These are phyloP conservation scores for Panellus pusillus DNA, from an alignment of 768 basidiomycete genomes.

Conservation along the genomic window DNA sequence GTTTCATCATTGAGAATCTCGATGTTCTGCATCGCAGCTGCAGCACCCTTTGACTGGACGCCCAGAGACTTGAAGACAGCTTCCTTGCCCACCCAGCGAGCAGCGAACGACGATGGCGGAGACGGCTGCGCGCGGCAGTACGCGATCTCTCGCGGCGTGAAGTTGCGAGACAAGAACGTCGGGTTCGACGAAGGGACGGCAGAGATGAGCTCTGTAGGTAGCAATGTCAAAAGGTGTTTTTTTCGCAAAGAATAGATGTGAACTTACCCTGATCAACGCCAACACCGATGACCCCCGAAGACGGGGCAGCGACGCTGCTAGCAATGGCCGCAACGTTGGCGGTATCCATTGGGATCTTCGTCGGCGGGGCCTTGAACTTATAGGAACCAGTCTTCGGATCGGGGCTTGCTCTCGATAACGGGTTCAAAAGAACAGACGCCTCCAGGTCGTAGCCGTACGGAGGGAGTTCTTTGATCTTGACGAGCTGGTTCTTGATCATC, in stretches of 20 bases:
- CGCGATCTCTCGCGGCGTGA: constrained; percentile 81
- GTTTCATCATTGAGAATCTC: constrained; percentile 79
- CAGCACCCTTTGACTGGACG: constrained; percentile 87
- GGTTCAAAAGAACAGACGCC: constrained; percentile 84
- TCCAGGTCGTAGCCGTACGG: constrained; percentile 89
- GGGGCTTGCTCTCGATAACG: constrained; percentile 80
- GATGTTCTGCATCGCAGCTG: constrained; percentile 94
- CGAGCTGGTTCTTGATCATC: constrained; percentile 91
- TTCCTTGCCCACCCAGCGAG: constrained; percentile 97
- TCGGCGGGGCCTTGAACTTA: constrained; percentile 67
- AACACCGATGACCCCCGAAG: constrained; percentile 64
- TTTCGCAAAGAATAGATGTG: not conserved
- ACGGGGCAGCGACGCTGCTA: constrained; percentile 44
- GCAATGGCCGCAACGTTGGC: constrained; percentile 70
- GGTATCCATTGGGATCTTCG: constrained; percentile 50
- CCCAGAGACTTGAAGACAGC: constrained; percentile 96
- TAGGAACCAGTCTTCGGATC: constrained; percentile 87
- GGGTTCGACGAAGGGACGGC: constrained; percentile 87
- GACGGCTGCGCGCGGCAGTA: constrained; percentile 91
- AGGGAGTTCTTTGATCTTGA: constrained; percentile 92
- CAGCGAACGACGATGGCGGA: constrained; percentile 88
- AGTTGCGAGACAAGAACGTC: constrained; percentile 89
- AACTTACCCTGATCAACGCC: constrained; percentile 84
- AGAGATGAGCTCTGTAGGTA: constrained; percentile 75
- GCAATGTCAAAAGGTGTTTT: constrained; percentile 9